Percentiles rank a stretch among this genome's conserved stretches.
Evolutionary conservation across 345 rosid species (phyloP).

Genomic region (Citrus mangshanensis): DNA sequence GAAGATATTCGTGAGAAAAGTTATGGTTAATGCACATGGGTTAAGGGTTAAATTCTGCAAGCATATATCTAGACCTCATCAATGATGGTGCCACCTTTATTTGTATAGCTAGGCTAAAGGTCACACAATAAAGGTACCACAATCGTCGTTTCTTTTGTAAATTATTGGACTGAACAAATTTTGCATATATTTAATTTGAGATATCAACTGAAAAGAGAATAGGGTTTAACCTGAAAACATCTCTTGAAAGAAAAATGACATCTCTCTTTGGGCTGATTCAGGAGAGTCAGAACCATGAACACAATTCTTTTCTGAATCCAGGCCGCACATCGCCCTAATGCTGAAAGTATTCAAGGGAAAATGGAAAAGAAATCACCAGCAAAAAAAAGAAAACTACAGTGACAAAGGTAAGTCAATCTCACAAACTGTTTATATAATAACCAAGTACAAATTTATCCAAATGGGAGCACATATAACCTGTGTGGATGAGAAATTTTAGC

Average conservation of each 20-base stretch:
- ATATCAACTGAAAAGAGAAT: background rate
- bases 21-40: background rate
- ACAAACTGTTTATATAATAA: background rate
- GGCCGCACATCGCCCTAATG: conserved; percentile 78
- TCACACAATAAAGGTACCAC: background rate
- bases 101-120: background rate
- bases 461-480: conserved; percentile 37
- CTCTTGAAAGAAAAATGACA: conserved; percentile 67
- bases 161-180: background rate
- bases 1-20: background rate
- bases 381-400: background rate
- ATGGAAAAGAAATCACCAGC: background rate
- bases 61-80: background rate
- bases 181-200: background rate
- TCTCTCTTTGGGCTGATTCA: conserved; percentile 71
- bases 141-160: background rate
- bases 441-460: background rate
- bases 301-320: conserved; percentile 62
- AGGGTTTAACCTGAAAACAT: conserved; percentile 40
- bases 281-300: conserved; percentile 86
- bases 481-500: conserved; percentile 75
- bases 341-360: conserved; percentile 30
- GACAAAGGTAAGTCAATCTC: background rate
- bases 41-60: background rate
- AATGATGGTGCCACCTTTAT: background rate